Base-by-base conservation (phyloP, 306 rosid species). In the Trifolium repens region DNA sequence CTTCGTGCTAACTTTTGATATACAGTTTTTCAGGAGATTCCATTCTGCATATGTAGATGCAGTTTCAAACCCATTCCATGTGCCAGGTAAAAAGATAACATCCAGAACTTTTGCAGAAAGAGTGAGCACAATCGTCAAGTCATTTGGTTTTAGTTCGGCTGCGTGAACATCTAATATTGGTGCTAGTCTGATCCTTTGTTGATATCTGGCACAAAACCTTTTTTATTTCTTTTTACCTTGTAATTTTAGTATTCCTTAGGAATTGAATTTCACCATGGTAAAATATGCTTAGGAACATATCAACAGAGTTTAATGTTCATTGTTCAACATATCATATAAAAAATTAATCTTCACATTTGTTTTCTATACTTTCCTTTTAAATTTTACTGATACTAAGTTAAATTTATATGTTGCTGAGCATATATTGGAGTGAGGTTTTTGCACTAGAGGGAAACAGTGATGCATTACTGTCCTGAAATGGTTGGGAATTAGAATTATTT, bases 31-130 rank as follows among this genome's bases (percentile, higher is more conserved):
- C 89, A 74, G 96, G 85, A 89, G 87, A 83, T 93, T 91, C 77
- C 97, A 89, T 81, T 87, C 91, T 11, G 96, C 93, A 63, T 93
- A 91, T 71, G 98, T 88, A 61, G 96, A 93, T 85, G 97, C 98
- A 43, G 93, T 93, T 77, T 93, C 98, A 72, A 89, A 93, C 66
- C 98, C 97, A 64, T 93, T 93, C 72, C 97, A 91, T 49, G 96
- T 91, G 77, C 96, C 96, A 3, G 98, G 96, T 35, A 94, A 92
- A 79, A 94, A 94, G 87, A 94, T 94, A 83, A 92, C 90, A 50
- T 94, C 99, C 32, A 92, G 83, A 80, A 90, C 89, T 35, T 91
- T 89, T 80, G 97, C 91, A 17, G 97, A 94, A 71, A 89, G 94
- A 73, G 97, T 90, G 75, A 92, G 93, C 88, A 86, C 88, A 72